Evolutionary conservation across 306 rosid species (phyloP).

Genomic region (Nissolia schottii): DNA sequence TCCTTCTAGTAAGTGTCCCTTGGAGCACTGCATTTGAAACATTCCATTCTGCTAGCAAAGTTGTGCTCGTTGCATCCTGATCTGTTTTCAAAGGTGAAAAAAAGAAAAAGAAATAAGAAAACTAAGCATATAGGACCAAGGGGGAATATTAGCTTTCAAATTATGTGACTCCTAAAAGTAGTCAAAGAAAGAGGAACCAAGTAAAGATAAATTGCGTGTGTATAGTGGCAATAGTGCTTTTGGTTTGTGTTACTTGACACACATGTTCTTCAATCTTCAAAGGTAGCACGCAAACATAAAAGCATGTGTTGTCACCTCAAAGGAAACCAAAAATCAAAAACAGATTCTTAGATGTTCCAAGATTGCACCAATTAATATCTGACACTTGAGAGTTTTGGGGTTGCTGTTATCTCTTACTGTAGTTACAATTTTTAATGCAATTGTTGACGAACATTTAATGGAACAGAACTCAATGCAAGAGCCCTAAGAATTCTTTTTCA

Average conservation of each 20-base stretch:
- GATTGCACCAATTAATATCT: too few relatives aligned
- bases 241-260: slow-evolving; percentile 6
- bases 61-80: slow-evolving; percentile 95
- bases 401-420: too few relatives aligned
- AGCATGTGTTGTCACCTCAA: slow-evolving; percentile 10
- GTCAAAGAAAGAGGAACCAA: slow-evolving; percentile 40
- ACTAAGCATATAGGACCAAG: not conserved
- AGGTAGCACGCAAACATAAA: slow-evolving; percentile 2
- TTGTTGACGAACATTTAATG: too few relatives aligned
- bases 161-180: slow-evolving; percentile 30
- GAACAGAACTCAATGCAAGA: too few relatives aligned
- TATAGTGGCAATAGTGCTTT: slow-evolving; percentile 6
- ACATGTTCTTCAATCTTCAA: slow-evolving; percentile 5
- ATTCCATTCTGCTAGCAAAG: slow-evolving; percentile 95
- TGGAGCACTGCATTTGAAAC: slow-evolving; percentile 96
- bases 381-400: too few relatives aligned
- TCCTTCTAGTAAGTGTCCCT: slow-evolving; percentile 62
- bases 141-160: slow-evolving; percentile 17
- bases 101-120: not conserved
- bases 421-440: too few relatives aligned
- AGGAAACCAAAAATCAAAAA: slow-evolving; percentile 15
- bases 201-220: slow-evolving; percentile 21
- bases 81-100: slow-evolving; percentile 34
- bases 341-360: too few relatives aligned
- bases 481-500: not conserved